These are phyloP conservation scores for Geopyxis carbonaria DNA, from an alignment of 495 filamentous ascomycete genomes.

Conservation along the genomic window DNA sequence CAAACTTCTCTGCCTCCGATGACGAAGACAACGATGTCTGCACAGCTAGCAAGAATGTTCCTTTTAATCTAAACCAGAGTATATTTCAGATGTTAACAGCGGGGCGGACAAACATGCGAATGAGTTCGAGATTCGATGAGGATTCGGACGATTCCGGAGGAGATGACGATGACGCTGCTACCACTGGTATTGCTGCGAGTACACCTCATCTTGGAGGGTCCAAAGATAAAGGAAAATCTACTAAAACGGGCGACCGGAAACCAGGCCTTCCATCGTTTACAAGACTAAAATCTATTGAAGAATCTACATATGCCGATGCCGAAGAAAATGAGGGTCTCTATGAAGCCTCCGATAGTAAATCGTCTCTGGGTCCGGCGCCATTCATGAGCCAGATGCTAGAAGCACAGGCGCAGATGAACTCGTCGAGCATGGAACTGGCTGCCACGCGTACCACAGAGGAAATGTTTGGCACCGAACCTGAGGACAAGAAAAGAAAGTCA, in stretches of 20 bases:
- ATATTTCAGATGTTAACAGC: slow-evolving; percentile 87
- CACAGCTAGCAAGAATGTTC: slow-evolving; percentile 18
- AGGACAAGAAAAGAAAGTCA: slow-evolving; percentile 21
- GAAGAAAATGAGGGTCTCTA: not conserved
- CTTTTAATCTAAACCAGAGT: slow-evolving; percentile 71
- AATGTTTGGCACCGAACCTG: slow-evolving; percentile 25
- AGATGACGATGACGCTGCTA: slow-evolving; percentile 17
- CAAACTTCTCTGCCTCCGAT: slow-evolving; percentile 11
- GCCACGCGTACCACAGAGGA: slow-evolving; percentile 35
- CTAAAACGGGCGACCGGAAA: not conserved
- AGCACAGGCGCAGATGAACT: slow-evolving; percentile 50
- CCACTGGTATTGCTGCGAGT: slow-evolving; percentile 3
- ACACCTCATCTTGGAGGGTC: too few relatives aligned
- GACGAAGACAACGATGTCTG: slow-evolving; percentile 18
- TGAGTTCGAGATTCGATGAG: slow-evolving; percentile 64
- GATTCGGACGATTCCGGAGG: slow-evolving; percentile 44
- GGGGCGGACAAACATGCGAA: slow-evolving; percentile 65
- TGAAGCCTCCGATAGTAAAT: not conserved
- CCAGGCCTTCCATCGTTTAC: slow-evolving; percentile 1
- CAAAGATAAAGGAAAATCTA: slow-evolving; percentile 6
- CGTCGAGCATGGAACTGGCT: slow-evolving; percentile 27
- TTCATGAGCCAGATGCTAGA: slow-evolving; percentile 71
- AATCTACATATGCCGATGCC: not conserved
- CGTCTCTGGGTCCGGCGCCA: slow-evolving; percentile 33
- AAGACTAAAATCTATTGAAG: slow-evolving; percentile 6